phyloP scores from a whole-genome alignment of 1,284 basidiomycete genomes.

The Tilletia indica region DNA sequence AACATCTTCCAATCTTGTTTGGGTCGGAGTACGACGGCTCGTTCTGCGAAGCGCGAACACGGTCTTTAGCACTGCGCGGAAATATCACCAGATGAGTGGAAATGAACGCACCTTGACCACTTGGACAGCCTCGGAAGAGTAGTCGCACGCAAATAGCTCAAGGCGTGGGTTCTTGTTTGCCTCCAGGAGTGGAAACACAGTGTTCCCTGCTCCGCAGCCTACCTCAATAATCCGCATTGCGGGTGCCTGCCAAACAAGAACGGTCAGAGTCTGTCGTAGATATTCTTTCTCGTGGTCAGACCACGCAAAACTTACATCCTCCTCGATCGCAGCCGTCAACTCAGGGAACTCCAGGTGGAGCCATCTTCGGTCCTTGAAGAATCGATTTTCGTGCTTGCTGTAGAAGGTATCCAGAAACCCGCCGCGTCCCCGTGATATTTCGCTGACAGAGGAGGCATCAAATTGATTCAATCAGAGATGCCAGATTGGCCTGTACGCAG shows the following conservation, averaged over 20 bases:
- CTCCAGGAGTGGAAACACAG: conserved; percentile 81
- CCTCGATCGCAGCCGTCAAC: conserved; percentile 38
- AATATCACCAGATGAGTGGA: conserved; percentile 29
- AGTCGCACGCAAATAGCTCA: conserved; percentile 79
- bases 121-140: conserved; percentile 80
- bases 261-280: too few species aligned
- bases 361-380: conserved; percentile 55
- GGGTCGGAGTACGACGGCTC: neutral
- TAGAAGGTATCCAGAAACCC: conserved; percentile 50
- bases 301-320: conserved; percentile 24
- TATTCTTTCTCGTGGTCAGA: neutral
- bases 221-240: conserved; percentile 46
- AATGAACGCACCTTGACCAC: conserved; percentile 71
- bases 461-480: neutral
- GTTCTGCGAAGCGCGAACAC: conserved; percentile 4
- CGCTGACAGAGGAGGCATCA: conserved; percentile 14
- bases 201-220: conserved; percentile 70
- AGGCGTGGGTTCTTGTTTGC: conserved; percentile 80
- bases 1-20: conserved; percentile 8
- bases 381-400: conserved; percentile 45
- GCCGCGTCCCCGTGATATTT: conserved; percentile 40
- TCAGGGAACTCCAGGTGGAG: conserved; percentile 53
- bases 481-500: neutral
- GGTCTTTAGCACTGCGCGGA: neutral
- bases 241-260: conserved; percentile 15